phyloP scores from a whole-genome alignment of 78 protist genomes.

The Anaeramoeba ignava region DNA sequence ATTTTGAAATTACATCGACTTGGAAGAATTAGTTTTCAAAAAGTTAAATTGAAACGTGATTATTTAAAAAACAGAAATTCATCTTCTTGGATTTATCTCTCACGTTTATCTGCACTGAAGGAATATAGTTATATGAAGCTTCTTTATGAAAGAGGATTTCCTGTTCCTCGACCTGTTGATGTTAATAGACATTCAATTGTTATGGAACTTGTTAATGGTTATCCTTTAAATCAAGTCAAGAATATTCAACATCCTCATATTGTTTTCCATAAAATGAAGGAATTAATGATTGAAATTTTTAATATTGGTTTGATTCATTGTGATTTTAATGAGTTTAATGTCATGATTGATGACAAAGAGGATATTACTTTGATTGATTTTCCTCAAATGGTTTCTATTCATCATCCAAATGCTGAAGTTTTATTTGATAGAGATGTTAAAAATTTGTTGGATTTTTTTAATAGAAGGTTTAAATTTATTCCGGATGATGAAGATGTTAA shows the following conservation, averaged over 20 bases:
- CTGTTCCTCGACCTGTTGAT: constrained; percentile 87
- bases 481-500: no score
- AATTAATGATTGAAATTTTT: constrained; percentile 61
- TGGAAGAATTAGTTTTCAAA: constrained; percentile 88
- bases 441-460: not conserved
- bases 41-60: constrained; percentile 80
- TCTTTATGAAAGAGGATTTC: constrained; percentile 72
- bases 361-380: constrained; percentile 79
- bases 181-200: constrained; percentile 80
- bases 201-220: constrained; percentile 73
- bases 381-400: constrained; percentile 93
- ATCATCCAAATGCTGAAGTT: constrained; percentile 69
- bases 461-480: not conserved
- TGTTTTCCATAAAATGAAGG: constrained; percentile 51
- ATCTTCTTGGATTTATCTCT: constrained; percentile 82
- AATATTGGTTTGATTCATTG: constrained; percentile 88
- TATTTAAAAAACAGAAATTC: constrained; percentile 53
- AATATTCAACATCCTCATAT: constrained; percentile 41
- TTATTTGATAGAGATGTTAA: constrained; percentile 20
- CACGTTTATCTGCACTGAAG: constrained; percentile 83
- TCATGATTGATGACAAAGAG: constrained; percentile 52
- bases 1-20: constrained; percentile 41
- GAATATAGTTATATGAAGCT: constrained; percentile 93
- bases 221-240: constrained; percentile 53
- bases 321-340: constrained; percentile 96